These are phyloP conservation scores for Sanghuangporus weigelae DNA, from an alignment of 1,284 basidiomycete species.

Conservation along the genomic window DNA sequence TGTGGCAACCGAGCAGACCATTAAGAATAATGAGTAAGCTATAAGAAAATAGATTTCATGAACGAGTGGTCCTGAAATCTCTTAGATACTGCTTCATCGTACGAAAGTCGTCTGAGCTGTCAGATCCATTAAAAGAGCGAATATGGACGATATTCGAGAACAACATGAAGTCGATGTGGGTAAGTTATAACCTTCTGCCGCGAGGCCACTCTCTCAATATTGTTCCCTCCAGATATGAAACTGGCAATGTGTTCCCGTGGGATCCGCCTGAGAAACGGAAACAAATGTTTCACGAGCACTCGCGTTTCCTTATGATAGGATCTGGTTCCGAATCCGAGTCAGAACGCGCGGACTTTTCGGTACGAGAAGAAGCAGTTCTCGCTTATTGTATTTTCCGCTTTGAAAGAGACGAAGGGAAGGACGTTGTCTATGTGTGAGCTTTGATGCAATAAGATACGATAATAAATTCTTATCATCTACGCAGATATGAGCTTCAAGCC, in stretches of 20 bases:
- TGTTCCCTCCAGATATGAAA: constrained; percentile 35
- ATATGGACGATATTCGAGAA: constrained; percentile 52
- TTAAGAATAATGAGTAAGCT: constrained; percentile 9
- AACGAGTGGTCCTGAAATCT: neutral
- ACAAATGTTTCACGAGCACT: constrained; percentile 55
- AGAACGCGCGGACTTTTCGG: constrained; percentile 21
- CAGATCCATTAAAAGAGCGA: constrained; percentile 30
- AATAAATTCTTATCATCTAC: neutral
- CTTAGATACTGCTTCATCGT: constrained; percentile 33
- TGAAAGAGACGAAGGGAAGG: constrained; percentile 52
- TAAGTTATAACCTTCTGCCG: constrained; percentile 18
- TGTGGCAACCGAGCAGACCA: neutral
- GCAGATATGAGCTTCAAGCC: constrained; percentile 72
- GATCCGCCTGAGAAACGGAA: constrained; percentile 45
- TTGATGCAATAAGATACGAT: neutral
- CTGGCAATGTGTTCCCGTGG: constrained; percentile 63
- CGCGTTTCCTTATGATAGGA: constrained; percentile 53
- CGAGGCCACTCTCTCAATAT: neutral
- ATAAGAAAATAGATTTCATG: neutral
- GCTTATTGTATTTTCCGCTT: constrained; percentile 70
- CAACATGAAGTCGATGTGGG: constrained; percentile 54
- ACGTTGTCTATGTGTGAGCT: constrained; percentile 62
- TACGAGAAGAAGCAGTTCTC: constrained; percentile 23
- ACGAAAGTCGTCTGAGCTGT: constrained; percentile 34
- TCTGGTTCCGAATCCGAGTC: constrained; percentile 10